phyloP scores from a whole-genome alignment of 1,284 basidiomycete species.

The Boletus mariae region DNA sequence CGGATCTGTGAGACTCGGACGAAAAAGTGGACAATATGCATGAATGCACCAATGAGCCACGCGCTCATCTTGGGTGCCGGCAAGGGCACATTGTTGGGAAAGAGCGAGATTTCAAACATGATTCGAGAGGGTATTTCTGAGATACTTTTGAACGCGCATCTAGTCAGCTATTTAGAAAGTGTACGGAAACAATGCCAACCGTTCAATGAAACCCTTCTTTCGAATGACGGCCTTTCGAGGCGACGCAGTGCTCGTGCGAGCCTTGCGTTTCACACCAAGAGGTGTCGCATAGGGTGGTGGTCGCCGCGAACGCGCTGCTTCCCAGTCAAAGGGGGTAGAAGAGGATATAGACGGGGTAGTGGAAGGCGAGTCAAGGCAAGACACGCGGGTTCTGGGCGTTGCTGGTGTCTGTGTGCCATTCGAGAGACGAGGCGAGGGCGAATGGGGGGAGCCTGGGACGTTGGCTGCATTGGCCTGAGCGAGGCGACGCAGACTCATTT shows the following conservation, averaged over 20 bases:
- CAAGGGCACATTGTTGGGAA: constrained; percentile 71
- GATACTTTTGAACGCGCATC: constrained; percentile 39
- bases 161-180: not conserved
- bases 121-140: constrained; percentile 62
- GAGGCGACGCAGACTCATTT: constrained; percentile 51
- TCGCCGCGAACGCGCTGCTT: constrained; percentile 60
- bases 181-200: constrained; percentile 35
- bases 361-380: constrained; percentile 51
- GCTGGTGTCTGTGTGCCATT: constrained; percentile 36
- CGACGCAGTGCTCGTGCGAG: constrained; percentile 43
- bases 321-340: constrained; percentile 77
- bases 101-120: constrained; percentile 68
- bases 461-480: constrained; percentile 46
- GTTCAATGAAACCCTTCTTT: constrained; percentile 59
- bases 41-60: constrained; percentile 55
- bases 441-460: constrained; percentile 20
- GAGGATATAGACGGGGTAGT: constrained; percentile 66
- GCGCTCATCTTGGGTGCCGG: constrained; percentile 64
- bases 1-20: constrained; percentile 58
- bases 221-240: constrained; percentile 50
- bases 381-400: constrained; percentile 38
- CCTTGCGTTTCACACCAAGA: constrained; percentile 40
- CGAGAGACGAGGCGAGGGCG: constrained; percentile 35
- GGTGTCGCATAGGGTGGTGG: constrained; percentile 70
- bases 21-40: constrained; percentile 66